These are phyloP conservation scores for Dicorynia guianensis DNA, from an alignment of 306 rosid species.

Conservation along the genomic window DNA sequence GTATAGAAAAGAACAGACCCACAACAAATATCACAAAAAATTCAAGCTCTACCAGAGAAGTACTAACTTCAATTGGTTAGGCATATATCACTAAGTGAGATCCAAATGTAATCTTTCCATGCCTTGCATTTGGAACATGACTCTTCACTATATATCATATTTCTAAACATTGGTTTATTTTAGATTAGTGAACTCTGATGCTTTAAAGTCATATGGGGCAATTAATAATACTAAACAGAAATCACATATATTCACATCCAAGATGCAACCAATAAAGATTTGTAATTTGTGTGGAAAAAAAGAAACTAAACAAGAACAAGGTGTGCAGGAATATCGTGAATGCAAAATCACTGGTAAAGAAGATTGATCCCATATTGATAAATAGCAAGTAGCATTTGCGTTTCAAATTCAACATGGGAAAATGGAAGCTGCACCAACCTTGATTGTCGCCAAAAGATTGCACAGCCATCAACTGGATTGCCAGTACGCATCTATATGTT, in stretches of 20 bases:
- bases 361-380: slow-evolving; percentile 33
- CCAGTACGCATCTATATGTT: slow-evolving; percentile 90
- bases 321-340: background rate
- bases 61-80: background rate
- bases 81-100: background rate
- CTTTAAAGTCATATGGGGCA: slow-evolving; percentile 20
- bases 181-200: slow-evolving; percentile 9
- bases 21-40: slow-evolving; percentile 1
- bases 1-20: slow-evolving; percentile 1
- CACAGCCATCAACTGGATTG: slow-evolving; percentile 85
- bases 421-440: slow-evolving; percentile 58
- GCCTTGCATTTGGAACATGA: slow-evolving; percentile 11
- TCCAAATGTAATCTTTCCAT: background rate
- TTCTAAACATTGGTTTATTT: slow-evolving; percentile 13
- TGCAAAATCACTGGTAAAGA: slow-evolving; percentile 14
- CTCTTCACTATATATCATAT: slow-evolving; percentile 15
- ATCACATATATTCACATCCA: background rate
- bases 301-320: background rate
- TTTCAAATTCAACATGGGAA: slow-evolving; percentile 15
- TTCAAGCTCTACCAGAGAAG: slow-evolving; percentile 22
- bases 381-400: slow-evolving; percentile 31
- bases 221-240: slow-evolving; percentile 4
- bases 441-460: slow-evolving; percentile 87
- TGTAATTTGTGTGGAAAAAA: background rate
- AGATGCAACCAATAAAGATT: slow-evolving; percentile 6